Base-by-base conservation (phyloP, 106 monocot genomes). In the Acanthochlamys bracteata region DNA sequence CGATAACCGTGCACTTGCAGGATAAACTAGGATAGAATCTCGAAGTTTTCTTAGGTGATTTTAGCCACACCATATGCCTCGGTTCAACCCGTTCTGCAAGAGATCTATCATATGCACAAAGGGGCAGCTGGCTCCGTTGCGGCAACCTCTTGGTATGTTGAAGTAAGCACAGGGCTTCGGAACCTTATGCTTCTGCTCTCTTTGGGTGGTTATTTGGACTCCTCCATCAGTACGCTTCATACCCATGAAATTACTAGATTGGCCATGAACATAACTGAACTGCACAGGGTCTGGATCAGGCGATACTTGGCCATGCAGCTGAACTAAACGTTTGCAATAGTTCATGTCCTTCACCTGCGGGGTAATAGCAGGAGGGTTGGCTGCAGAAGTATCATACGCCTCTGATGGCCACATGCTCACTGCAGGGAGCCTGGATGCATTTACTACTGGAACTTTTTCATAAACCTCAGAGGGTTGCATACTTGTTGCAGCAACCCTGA, bases 311-410 rank as follows among this genome's bases (percentile, higher is more conserved):
- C 91, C 98, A 55, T 92, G 91, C 59, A 79, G 78, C 67, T 83
- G 88, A 53, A 92, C 85, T 51, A 92, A 68, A 62, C 56, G 83
- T 71, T 88, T 79, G 65, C 78, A 84, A 61, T 84, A 86, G 76
- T 68, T 82, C 2, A 25, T 39, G 42, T 83, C 88, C 64, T 72
- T 81, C 24, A 66, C 52, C 9, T 52, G 52, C 46, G 65, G 68
- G 25, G 41, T 54, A 2, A 7, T 49, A 17, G 60, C 45, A 21
- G 25, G 39, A 10, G 7, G 47, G 33, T 66, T 61, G 13, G 19
- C 0, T 3, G 39, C 42, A 4, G 22, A 6, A n/a, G 16, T 16
- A 3, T 57, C 21, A 39, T 7, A 11, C 22, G 19, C 17, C 39
- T 20, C 24, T 7, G 24, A 25, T 12, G 24, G 58, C 55, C 20